Evolutionary conservation across 257 asterid species (phyloP), one percentile per base, ranked within the genome.

Genomic region (Euphrasia confusa): DNA sequence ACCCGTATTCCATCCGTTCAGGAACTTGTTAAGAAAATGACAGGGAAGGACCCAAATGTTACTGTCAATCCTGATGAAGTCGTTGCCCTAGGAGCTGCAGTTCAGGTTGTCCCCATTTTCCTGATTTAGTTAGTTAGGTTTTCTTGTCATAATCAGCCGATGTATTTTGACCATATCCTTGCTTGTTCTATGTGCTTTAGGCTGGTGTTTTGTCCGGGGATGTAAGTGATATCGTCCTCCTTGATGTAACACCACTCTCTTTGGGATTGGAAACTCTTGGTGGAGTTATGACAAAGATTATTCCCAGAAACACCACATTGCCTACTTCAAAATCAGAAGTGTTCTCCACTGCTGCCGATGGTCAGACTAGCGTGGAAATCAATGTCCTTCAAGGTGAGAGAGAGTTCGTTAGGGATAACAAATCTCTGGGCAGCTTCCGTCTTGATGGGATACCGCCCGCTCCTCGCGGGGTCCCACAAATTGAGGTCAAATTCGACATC

Each of bases 51-150:
- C 72, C 98, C 98, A 57, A 92, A 92, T 69, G 98, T 92, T 27
- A 82, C 97, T 4, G 98, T 92, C 54, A 92, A 92, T 68, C 98
- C 98, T 7, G 98, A 92, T 74, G 98, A 92, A 80, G 98, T 92
- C 32, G 98, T 92, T 74, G 98, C 98, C 63, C 97, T 92, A 62
- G 98, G 98, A 69, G 98, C 98, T 66, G 98, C 98, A 15, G 98
- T 92, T 69, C 98, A 92, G 97, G 98, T 85, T 63, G 56, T 71
- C 10, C 8, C 14, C 24, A 11, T n/a, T 42, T 2, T 42, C n/a
- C 48, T 42, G 2, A 2, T 9, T 42, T 42, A 42, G n/a, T 8
- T 54, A 10, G 30, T 10, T 60, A 12, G 39, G 15, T 65, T 54
- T 30, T 61, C 39, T 58, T 30, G 33, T 7, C 13, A 12, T 54